phyloP scores from a whole-genome alignment of 164 flowering plant genomes.

The Macadamia integrifolia region DNA sequence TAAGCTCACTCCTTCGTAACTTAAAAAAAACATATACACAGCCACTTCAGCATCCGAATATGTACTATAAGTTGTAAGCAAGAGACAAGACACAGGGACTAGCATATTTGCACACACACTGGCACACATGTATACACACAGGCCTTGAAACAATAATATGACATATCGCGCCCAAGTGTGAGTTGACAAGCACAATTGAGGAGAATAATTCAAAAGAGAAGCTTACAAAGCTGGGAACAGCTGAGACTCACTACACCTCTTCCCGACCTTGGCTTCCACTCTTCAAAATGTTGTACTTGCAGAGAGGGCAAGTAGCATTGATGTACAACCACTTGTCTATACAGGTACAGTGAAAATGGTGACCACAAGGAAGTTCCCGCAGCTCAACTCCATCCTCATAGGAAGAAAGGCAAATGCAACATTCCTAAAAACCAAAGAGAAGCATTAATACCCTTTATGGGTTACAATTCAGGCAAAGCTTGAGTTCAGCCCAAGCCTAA shows the following conservation, averaged over 20 bases:
- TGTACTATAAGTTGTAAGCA: too few relatives aligned
- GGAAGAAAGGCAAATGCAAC: conserved; percentile 73
- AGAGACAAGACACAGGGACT: too few relatives aligned
- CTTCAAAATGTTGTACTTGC: conserved; percentile 54
- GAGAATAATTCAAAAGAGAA: too few relatives aligned
- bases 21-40: too few relatives aligned
- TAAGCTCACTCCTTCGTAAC: too few relatives aligned
- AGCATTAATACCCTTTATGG: neutral
- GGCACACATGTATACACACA: too few relatives aligned
- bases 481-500: neutral
- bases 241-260: conserved; percentile 14
- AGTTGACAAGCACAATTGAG: too few relatives aligned
- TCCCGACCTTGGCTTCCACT: conserved; percentile 11
- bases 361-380: conserved; percentile 70
- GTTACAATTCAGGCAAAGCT: neutral
- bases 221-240: too few relatives aligned
- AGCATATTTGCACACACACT: too few relatives aligned
- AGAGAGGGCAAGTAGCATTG: conserved; percentile 80
- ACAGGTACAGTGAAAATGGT: conserved; percentile 73
- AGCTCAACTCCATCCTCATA: conserved; percentile 75
- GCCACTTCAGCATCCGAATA: too few relatives aligned
- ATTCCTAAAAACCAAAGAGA: conserved; percentile 41
- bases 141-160: too few relatives aligned
- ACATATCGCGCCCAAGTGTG: too few relatives aligned
- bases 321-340: conserved; percentile 80